A percentile compares a stretch with the other conserved stretches of the same genome.
Conservation (phyloP, 768 basidiomycete genomes). For the Tulasnella sp. region DNA sequence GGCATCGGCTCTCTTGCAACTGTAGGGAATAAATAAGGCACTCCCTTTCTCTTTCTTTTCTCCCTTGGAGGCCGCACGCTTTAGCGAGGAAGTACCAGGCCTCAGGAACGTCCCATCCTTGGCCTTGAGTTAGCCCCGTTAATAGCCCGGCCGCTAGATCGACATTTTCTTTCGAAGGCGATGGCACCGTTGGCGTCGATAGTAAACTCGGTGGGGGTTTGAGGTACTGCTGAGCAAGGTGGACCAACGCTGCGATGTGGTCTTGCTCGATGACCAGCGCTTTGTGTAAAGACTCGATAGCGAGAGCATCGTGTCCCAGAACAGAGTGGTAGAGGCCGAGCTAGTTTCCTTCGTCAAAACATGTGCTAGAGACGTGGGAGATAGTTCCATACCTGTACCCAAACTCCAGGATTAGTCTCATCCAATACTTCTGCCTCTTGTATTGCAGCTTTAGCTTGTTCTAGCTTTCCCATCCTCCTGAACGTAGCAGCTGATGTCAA, state of each 20-base stretch:
- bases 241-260: constrained; percentile 74
- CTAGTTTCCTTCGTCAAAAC: constrained; percentile 46
- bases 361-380: not conserved
- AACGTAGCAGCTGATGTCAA: constrained; percentile 94
- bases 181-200: constrained; percentile 41
- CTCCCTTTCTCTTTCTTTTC: constrained; percentile 72
- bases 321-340: constrained; percentile 74
- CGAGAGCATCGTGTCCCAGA: constrained; percentile 59
- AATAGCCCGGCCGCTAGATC: constrained; percentile 86
- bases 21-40: constrained; percentile 69
- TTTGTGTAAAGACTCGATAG: constrained; percentile 79
- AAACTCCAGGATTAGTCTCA: constrained; percentile 83
- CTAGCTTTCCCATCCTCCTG: constrained; percentile 82
- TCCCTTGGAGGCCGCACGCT: constrained; percentile 73
- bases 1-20: constrained; percentile 46
- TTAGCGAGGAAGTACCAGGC: constrained; percentile 93
- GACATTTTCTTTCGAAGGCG: constrained; percentile 43
- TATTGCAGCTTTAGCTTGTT: constrained; percentile 87
- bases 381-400: constrained; percentile 77
- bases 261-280: constrained; percentile 85
- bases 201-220: constrained; percentile 32
- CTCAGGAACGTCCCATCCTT: constrained; percentile 90
- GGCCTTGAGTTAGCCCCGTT: constrained; percentile 71
- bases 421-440: constrained; percentile 93
- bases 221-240: constrained; percentile 78